These are phyloP conservation scores for Corymbia maculata DNA, from an alignment of 345 rosid genomes.

Conservation along the genomic window DNA sequence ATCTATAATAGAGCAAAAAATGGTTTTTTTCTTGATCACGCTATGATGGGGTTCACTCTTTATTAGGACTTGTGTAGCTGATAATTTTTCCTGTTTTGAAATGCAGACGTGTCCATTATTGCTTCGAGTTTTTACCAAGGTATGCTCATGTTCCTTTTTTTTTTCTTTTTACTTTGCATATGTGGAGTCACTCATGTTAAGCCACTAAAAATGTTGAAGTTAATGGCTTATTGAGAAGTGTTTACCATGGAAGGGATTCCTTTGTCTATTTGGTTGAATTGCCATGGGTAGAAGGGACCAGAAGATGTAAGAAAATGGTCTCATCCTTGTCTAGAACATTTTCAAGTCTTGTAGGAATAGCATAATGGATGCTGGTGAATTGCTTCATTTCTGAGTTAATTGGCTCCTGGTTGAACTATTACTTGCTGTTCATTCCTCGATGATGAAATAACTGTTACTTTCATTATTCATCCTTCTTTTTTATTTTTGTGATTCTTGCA, in stretches of 20 bases:
- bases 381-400: neutral
- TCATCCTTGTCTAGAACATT: neutral
- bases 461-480: neutral
- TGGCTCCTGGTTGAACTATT: neutral
- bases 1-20: neutral
- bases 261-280: neutral
- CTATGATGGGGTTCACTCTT: neutral
- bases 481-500: neutral
- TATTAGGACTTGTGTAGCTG: neutral
- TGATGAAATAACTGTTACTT: neutral
- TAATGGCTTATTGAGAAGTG: neutral
- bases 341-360: neutral
- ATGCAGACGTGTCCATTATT: conserved; percentile 87
- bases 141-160: conserved; percentile 1
- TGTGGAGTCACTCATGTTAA: neutral
- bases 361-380: neutral
- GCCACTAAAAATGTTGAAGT: neutral
- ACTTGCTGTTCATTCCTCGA: neutral
- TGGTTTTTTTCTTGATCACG: neutral
- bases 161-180: neutral
- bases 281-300: neutral
- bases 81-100: neutral
- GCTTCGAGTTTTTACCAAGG: conserved; percentile 97
- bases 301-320: neutral
- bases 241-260: neutral